Conservation (phyloP, 2,329 filamentous ascomycete species). For the Tolypocladium inflatum region DNA sequence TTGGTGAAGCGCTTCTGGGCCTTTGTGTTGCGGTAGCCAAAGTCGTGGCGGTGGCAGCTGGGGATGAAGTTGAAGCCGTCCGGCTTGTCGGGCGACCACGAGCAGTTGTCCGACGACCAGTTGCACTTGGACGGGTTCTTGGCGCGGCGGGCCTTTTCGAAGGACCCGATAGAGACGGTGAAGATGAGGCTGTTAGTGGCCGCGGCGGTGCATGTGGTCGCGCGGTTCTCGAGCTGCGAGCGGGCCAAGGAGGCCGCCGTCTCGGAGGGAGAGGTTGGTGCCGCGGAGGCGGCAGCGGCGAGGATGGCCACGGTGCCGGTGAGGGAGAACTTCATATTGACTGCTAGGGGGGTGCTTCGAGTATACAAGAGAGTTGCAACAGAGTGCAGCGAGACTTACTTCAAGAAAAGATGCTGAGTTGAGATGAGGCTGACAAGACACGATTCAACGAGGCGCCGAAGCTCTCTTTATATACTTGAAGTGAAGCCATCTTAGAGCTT, state of each 20-base stretch:
- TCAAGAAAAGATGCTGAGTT: not conserved
- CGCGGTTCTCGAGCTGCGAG: not conserved
- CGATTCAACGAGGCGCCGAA: not conserved
- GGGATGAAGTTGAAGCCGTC: slow-evolving; percentile 14
- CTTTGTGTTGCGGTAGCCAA: slow-evolving; percentile 22
- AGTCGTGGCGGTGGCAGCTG: slow-evolving; percentile 14
- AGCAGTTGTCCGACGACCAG: slow-evolving; percentile 15
- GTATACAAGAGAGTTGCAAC: not conserved
- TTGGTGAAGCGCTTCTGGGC: slow-evolving; percentile 27
- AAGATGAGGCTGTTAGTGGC: slow-evolving; percentile 10
- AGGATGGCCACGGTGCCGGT: not conserved
- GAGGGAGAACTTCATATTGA: not conserved
- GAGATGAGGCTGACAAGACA: not conserved
- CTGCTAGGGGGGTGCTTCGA: not conserved
- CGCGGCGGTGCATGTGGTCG: not conserved
- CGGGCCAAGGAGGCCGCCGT: not conserved
- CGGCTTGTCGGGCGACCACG: slow-evolving; percentile 13
- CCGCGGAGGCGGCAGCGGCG: not conserved
- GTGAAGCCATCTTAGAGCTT: no score
- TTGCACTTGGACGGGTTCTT: slow-evolving; percentile 14
- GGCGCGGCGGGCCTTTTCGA: slow-evolving; percentile 11
- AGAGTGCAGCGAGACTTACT: not conserved
- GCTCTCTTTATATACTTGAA: not conserved
- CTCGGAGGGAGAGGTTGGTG: not conserved
- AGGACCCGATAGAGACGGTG: not conserved